Base-by-base conservation (phyloP, 2,329 filamentous ascomycete species). In the Botrytis byssoidea region DNA sequence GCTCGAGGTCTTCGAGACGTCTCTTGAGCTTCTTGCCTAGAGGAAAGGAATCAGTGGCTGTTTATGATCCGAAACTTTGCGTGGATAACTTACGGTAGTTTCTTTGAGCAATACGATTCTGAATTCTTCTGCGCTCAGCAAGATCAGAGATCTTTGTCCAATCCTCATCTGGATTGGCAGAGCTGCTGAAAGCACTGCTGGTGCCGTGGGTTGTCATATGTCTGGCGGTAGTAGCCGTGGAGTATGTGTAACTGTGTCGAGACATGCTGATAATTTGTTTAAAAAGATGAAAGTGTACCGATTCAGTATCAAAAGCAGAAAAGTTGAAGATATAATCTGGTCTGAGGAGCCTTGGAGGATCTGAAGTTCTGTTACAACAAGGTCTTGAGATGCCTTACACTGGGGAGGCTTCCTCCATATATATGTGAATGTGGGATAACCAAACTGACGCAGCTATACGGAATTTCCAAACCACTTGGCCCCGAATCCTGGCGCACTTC, bases 121-220 rank as follows among this genome's bases (percentile, higher is more conserved):
- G 95, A 85, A 98, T 97, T 82, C 95, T 90, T 80, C 95, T 88
- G 81, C 96, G 91, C 85, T 98, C 95, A 70, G 95, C 95, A 74
- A 98, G 91, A 83, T 98, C 95, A 74, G 95, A 97, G 82, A 98
- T 97, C 89, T 98, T 97, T 82, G 95, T 98, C 95, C 95, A 98
- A 85, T 98, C 95, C 85, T 98, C 95, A 81, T 98, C 95, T 72
- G 95, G 93, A 83, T 97, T 97, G 79, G 95, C 95, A 77, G 94
- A 97, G 80, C 92, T 92, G 84, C 93, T 97, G 86, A 97, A 97
- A 79, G 95, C 95, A 84, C 94, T 97, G 85, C 94, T 97, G 75
- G 93, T 97, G 82, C 91, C 91, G 81, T 94, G 91, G 77, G 85
- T 88, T 59, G 89, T 87, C 79, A 92, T 91, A 81, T 93, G 91